Evolutionary conservation across 805 yeast genomes (phyloP), one percentile per base, ranked within the genome.

Genomic region (Brettanomyces naardenensis): DNA sequence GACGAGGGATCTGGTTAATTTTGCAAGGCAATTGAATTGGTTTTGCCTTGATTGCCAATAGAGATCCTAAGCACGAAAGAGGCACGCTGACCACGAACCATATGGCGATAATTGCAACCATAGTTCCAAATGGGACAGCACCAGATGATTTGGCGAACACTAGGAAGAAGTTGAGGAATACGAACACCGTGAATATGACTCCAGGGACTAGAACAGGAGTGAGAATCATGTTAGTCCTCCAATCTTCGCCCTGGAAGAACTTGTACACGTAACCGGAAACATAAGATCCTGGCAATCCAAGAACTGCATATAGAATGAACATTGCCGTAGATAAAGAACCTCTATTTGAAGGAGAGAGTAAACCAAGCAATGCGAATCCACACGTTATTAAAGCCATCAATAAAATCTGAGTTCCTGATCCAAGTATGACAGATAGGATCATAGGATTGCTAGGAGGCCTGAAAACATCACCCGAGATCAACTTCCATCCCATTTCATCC

Each of bases 401-500:
- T 45, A 88, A 73, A 23, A 90, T 59, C 62, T 92, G 98, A 22
- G 72, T 61, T 43, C 98, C 98, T 37, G 92, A 78, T 33, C 98
- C 98, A 35, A 88, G 74, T 18, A 89, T 60, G 6, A 88, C 77
- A 2, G 96, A 82, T 42, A 88, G 69, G 5, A 84, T 41, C 73
- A 88, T 70, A 39, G 82, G 69, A 47, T 73, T 65, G 36, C 67
- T 57, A 31, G 97, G 97, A 6, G 89, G 64, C 59, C 97, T 75
- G 66, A 90, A 90, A 22, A 90, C 88, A 58, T 90, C 97, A 44
- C 97, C 97, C 52, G 89, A 94, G 28, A 88, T 80, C 46, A 92
- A 71, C 58, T 92, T 92, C 98, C 98, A 92, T 28, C 98, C 98
- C 54, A 88, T 73, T 58, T 92, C 97, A 53, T 88, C 95, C 44